A percentile compares a stretch with the other conserved stretches of the same genome.
Conservation (phyloP, 306 rosid species). For the Cyclanthera cordifolia region DNA sequence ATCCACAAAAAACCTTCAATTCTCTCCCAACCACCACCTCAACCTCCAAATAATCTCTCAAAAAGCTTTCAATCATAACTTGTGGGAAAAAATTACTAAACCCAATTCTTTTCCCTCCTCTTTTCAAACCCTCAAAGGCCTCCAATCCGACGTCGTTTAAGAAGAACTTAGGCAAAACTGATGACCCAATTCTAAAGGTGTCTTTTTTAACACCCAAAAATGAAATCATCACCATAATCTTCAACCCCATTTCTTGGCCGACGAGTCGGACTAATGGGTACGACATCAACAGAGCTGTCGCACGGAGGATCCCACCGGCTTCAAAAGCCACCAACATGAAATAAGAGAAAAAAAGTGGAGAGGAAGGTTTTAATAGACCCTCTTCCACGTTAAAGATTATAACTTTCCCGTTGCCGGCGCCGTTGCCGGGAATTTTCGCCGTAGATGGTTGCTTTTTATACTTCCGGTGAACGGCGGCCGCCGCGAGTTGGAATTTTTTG, state of each 20-base stretch:
- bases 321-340: constrained; percentile 93
- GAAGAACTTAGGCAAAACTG: constrained; percentile 71
- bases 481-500: constrained; percentile 24
- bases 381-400: constrained; percentile 59
- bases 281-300: constrained; percentile 28
- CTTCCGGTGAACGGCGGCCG: constrained; percentile 19
- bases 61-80: constrained; percentile 63
- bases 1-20: constrained; percentile 50
- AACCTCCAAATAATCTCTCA: constrained; percentile 62
- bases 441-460: constrained; percentile 32
- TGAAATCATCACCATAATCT: constrained; percentile 61
- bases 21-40: constrained; percentile 58
- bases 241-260: constrained; percentile 40
- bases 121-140: constrained; percentile 35
- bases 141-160: constrained; percentile 65
- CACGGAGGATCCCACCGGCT: constrained; percentile 52
- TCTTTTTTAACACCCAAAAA: constrained; percentile 68
- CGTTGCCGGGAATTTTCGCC: constrained; percentile 9
- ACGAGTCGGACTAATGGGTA: constrained; percentile 49
- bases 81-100: constrained; percentile 41
- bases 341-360: constrained; percentile 42
- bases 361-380: constrained; percentile 41
- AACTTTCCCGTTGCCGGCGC: constrained; percentile 31
- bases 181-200: constrained; percentile 43
- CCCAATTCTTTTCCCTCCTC: constrained; percentile 44